Base-by-base conservation (phyloP, 495 filamentous ascomycete genomes). In the Penicillium tannophilum region DNA sequence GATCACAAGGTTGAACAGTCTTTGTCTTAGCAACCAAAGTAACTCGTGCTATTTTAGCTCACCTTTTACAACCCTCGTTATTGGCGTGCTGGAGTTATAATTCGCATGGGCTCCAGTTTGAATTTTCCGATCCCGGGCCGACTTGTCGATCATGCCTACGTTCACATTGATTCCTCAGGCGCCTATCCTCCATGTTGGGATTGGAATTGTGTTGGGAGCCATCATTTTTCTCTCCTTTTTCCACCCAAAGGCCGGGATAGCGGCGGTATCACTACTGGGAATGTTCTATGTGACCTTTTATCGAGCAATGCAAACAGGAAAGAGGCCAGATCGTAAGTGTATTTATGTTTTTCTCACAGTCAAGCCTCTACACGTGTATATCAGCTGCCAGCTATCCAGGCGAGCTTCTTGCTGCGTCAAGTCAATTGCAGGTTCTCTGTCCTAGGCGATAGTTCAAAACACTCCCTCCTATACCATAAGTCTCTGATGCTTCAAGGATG, bases 161-260 rank as follows among this genome's bases (percentile, higher is more conserved):
- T 41, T 41, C 11, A 41, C 16, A 41, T 41, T 14, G 39, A 41
- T 41, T 41, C 39, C 39, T 41, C 14, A 41, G 39, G 39, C 39
- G 39, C 39, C 39, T 41, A 41, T 41, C 16, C 39, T 41, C 39
- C 39, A 41, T 12, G 39, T 41, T 41, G 39, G 39, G 39, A 41
- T 16, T 41, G 39, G 39, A 41, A 41, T 41, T 41, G 16, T 41
- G 39, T 41, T 41, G 39, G 39, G 39, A 41, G 39, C 16, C 11
- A 41, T 41, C 16, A n/a, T 41, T 41, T 41, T 6, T 17, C 16
- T 41, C 39, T 41, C 39, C 14, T 41, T 41, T n/a, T 17, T 41
- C 39, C 12, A 41, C 16, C 6, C 14, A 17, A 41, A 6, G 39
- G n/a, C 14, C 4, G 39, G 14, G 14, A 17, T 41, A 6, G 14